These are phyloP conservation scores for Boletus subcaerulescens DNA, from an alignment of 768 basidiomycete species.

Conservation along the genomic window DNA sequence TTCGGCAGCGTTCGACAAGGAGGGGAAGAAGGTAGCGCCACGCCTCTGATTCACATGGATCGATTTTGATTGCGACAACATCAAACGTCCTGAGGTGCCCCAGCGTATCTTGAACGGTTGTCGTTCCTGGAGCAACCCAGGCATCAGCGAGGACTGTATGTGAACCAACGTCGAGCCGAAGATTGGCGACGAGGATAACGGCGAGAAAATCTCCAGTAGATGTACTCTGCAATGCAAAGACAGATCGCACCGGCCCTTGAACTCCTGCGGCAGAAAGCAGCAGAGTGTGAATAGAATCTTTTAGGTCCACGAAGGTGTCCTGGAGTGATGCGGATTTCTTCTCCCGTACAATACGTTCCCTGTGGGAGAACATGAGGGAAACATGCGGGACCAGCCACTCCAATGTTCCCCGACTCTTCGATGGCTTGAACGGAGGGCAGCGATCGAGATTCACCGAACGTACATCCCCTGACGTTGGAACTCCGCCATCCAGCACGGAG, in stretches of 20 bases:
- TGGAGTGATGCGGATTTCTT: background rate
- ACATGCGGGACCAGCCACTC: slow-evolving; percentile 36
- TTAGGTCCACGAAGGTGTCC: slow-evolving; percentile 32
- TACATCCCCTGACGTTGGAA: slow-evolving; percentile 33
- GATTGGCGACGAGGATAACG: slow-evolving; percentile 43
- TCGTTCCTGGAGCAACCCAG: slow-evolving; percentile 41
- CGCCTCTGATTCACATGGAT: slow-evolving; percentile 23
- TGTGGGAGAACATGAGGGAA: slow-evolving; percentile 30
- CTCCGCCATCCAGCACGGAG: slow-evolving; percentile 12
- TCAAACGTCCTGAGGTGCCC: slow-evolving; percentile 5
- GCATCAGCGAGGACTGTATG: slow-evolving; percentile 53
- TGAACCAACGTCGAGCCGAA: slow-evolving; percentile 47
- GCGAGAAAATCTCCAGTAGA: slow-evolving; percentile 28
- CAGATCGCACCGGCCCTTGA: slow-evolving; percentile 13
- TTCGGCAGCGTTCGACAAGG: slow-evolving; percentile 51
- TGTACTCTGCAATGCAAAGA: slow-evolving; percentile 19
- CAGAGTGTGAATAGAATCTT: slow-evolving; percentile 31
- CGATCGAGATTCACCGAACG: slow-evolving; percentile 39
- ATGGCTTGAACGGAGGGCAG: slow-evolving; percentile 32
- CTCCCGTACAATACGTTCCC: slow-evolving; percentile 24
- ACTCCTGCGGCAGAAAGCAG: slow-evolving; percentile 27
- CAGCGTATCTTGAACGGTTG: slow-evolving; percentile 1
- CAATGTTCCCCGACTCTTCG: slow-evolving; percentile 1
- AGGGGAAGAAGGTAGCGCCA: slow-evolving; percentile 55
- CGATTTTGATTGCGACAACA: slow-evolving; percentile 14